Percentiles rank a stretch among this genome's conserved stretches.
phyloP scores from a whole-genome alignment of 495 filamentous ascomycete species.

The Rhizodiscina lignyota region DNA sequence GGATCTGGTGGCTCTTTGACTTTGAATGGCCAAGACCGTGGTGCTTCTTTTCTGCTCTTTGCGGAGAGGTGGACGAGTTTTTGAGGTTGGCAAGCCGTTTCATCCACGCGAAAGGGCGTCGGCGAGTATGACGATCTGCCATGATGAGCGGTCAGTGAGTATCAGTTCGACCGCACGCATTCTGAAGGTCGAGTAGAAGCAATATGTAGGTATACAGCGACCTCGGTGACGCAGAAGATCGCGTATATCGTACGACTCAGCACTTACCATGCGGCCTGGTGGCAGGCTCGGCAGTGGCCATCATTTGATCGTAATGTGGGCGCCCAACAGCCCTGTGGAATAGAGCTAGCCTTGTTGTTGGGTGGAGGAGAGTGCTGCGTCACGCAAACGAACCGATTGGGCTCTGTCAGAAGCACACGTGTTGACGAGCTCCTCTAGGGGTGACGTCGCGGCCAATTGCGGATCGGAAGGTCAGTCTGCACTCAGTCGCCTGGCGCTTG shows the following conservation, averaged over 20 bases:
- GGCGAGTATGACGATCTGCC: constrained; percentile 49
- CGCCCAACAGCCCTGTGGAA: too few relatives aligned
- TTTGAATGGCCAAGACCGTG: constrained; percentile 27
- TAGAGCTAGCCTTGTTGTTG: too few relatives aligned
- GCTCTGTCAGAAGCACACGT: too few relatives aligned
- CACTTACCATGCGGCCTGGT: constrained; percentile 1
- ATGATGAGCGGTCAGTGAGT: constrained; percentile 8
- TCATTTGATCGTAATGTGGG: too few relatives aligned
- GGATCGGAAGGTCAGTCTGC: too few relatives aligned
- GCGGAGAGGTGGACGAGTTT: constrained; percentile 35
- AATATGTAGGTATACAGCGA: too few relatives aligned
- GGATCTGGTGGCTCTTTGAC: constrained; percentile 33
- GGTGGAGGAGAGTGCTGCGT: too few relatives aligned
- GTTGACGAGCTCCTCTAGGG: too few relatives aligned
- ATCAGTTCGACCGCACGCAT: not conserved
- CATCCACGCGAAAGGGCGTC: constrained; percentile 87
- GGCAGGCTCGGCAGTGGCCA: constrained; percentile 1
- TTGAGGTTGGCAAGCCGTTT: constrained; percentile 85
- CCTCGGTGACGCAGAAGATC: not conserved
- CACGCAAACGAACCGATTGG: too few relatives aligned
- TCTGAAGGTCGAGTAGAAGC: not conserved
- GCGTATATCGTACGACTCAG: not conserved
- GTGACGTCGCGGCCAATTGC: too few relatives aligned
- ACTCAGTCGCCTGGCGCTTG: too few relatives aligned
- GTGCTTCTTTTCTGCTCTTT: constrained; percentile 31